Percentiles rank a stretch among this genome's conserved stretches.
Evolutionary conservation across 257 asterid genomes (phyloP).

Genomic region (Gentiana macrophylla): DNA sequence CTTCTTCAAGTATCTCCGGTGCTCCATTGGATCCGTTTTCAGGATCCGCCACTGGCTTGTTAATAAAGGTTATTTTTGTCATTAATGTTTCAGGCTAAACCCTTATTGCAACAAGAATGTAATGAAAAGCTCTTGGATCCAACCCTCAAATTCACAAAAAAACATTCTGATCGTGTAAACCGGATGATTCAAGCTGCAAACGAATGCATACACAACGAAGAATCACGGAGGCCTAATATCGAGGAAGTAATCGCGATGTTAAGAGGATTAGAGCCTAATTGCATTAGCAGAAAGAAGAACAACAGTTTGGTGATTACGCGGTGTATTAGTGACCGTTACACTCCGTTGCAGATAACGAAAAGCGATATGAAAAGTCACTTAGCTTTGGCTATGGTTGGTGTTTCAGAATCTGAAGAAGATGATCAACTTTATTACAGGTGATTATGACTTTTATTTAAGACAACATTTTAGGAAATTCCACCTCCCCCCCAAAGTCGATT

Average conservation of each 20-base stretch:
- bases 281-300: slow-evolving; percentile 27
- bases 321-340: slow-evolving; percentile 17
- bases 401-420: slow-evolving; percentile 57
- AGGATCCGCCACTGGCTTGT: too few relatives aligned
- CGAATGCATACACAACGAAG: slow-evolving; percentile 57
- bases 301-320: slow-evolving; percentile 16
- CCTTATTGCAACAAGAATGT: slow-evolving; percentile 48
- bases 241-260: slow-evolving; percentile 40
- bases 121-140: slow-evolving; percentile 49
- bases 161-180: slow-evolving; percentile 26
- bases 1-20: too few relatives aligned
- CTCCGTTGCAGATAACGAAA: slow-evolving; percentile 42
- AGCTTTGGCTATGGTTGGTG: slow-evolving; percentile 89
- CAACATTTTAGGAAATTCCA: too few relatives aligned
- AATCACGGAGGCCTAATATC: slow-evolving; percentile 53
- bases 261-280: slow-evolving; percentile 33
- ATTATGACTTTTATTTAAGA: slow-evolving; percentile 25
- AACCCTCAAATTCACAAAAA: slow-evolving; percentile 21
- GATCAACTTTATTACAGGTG: slow-evolving; percentile 28
- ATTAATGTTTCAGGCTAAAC: slow-evolving; percentile 44
- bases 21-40: too few relatives aligned
- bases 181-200: slow-evolving; percentile 54
- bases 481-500: too few relatives aligned
- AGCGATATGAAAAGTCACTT: slow-evolving; percentile 78
- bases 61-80: slow-evolving; percentile 1